These are phyloP conservation scores for Brettanomyces bruxellensis DNA, from an alignment of 805 yeast genomes.

Conservation along the genomic window DNA sequence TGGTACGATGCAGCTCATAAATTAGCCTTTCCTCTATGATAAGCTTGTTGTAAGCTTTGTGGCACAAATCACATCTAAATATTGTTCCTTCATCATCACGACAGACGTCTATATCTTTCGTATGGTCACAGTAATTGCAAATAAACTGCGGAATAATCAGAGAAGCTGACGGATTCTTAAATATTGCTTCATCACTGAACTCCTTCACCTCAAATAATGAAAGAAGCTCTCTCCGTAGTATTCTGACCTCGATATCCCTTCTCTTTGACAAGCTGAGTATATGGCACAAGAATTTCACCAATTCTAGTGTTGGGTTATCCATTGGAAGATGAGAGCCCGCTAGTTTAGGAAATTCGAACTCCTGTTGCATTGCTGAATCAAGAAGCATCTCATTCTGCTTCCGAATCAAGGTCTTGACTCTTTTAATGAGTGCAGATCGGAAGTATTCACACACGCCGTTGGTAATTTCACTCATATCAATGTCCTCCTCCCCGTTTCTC, in stretches of 20 bases:
- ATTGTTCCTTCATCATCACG: slow-evolving; percentile 44
- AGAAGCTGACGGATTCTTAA: slow-evolving; percentile 66
- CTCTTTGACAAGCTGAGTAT: slow-evolving; percentile 58
- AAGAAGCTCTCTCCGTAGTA: slow-evolving; percentile 66
- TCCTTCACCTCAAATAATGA: slow-evolving; percentile 73
- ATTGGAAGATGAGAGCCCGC: slow-evolving; percentile 62
- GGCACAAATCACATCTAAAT: slow-evolving; percentile 64
- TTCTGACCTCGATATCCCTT: slow-evolving; percentile 62
- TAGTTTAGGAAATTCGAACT: slow-evolving; percentile 63
- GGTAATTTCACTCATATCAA: slow-evolving; percentile 13
- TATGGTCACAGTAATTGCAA: slow-evolving; percentile 72
- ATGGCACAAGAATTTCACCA: slow-evolving; percentile 68
- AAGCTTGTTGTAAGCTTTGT: slow-evolving; percentile 51
- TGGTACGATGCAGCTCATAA: slow-evolving; percentile 44
- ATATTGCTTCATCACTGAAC: slow-evolving; percentile 67
- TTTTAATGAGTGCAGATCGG: slow-evolving; percentile 52
- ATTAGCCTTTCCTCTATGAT: slow-evolving; percentile 75
- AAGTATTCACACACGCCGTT: slow-evolving; percentile 47
- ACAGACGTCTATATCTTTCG: slow-evolving; percentile 76
- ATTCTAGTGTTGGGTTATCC: slow-evolving; percentile 68
- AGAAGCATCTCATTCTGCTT: slow-evolving; percentile 68
- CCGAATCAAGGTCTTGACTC: slow-evolving; percentile 56
- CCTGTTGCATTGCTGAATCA: slow-evolving; percentile 51
- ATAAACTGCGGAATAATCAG: slow-evolving; percentile 57
- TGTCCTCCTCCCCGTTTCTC: slow-evolving; percentile 6